Evolutionary conservation across 495 filamentous ascomycete species (phyloP), one percentile per base, ranked within the genome.

Genomic region (Parmelia sp.): DNA sequence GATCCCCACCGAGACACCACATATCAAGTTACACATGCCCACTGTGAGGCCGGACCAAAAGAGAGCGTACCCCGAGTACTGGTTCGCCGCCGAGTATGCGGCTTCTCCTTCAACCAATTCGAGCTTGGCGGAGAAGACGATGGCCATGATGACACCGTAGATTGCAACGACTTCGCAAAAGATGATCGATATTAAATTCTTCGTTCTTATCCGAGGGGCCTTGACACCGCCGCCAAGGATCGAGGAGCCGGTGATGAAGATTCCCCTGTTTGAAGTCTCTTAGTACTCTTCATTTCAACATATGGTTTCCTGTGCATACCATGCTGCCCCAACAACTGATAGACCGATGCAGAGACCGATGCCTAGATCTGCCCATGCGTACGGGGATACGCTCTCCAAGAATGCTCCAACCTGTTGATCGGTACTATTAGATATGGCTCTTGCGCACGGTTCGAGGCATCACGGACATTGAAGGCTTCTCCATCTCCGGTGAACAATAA

Each of bases 111-210:
- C 63, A 36, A 90, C 77, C 21, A 74, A 63, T 67, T 83, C 82
- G 63, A 99, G 75, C 72, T 96, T 94, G 37, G 92, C 79, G 44
- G 92, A 95, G 80, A 96, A 97, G 55, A 99, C 87, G 74, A 99
- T 99, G 66, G 93, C 87, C 90, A 97, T 97, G 78, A 99, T 99
- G 71, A 99, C 92, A 71, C 95, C 95, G 82, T 99, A 99, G 74
- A 99, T 99, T 72, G 95, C 95, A 66, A 99, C 95, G 68, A 97
- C 95, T 78, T 99, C 95, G 79, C 95, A 99, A 83, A 99, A 99
- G 79, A 99, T 97, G 79, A 99, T 97, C 69, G 95, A 97, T 73
- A 99, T 96, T 65, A 99, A 75, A 78, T 97, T 99, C 85, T 99
- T 99, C 60, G 95, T 99, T 69, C 93, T 89, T 74, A 99, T 97